Evolutionary conservation across 257 asterid species (phyloP).

Genomic region (Nicotiana undulata): DNA sequence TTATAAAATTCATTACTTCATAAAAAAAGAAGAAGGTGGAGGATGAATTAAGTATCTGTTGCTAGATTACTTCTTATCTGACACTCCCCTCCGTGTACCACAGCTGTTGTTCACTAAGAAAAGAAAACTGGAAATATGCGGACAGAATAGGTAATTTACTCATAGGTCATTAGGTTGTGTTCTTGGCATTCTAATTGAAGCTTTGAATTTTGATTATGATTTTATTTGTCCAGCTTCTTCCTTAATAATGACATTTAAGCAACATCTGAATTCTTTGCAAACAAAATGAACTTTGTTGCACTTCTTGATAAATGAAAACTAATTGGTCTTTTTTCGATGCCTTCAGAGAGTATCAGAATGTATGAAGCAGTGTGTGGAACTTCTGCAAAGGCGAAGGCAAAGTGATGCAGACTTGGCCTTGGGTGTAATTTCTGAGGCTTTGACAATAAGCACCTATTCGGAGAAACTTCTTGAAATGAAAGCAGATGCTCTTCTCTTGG

Average conservation of each 20-base stretch:
- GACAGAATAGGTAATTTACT: neutral
- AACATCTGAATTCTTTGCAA: neutral
- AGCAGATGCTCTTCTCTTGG: constrained; percentile 83
- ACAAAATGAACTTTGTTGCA: constrained; percentile 3
- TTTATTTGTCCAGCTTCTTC: neutral
- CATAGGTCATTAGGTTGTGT: neutral
- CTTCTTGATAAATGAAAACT: neutral
- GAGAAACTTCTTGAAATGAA: constrained; percentile 66
- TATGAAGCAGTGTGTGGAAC: constrained; percentile 52
- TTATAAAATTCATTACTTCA: no score
- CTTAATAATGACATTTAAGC: neutral
- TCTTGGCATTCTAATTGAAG: constrained; percentile 1
- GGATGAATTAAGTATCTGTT: neutral
- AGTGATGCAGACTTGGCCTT: constrained; percentile 57
- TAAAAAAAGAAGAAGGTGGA: no score
- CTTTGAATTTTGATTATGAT: neutral
- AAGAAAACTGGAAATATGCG: neutral
- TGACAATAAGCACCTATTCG: constrained; percentile 61
- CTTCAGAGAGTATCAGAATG: constrained; percentile 66
- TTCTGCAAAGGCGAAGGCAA: constrained; percentile 41
- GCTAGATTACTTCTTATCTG: neutral
- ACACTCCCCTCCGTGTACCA: neutral
- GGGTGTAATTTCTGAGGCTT: constrained; percentile 59
- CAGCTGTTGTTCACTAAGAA: neutral
- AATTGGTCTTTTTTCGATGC: constrained; percentile 10